Base-by-base conservation (phyloP, 169 alveolate genomes). In the Cryptosporidium sp. region DNA sequence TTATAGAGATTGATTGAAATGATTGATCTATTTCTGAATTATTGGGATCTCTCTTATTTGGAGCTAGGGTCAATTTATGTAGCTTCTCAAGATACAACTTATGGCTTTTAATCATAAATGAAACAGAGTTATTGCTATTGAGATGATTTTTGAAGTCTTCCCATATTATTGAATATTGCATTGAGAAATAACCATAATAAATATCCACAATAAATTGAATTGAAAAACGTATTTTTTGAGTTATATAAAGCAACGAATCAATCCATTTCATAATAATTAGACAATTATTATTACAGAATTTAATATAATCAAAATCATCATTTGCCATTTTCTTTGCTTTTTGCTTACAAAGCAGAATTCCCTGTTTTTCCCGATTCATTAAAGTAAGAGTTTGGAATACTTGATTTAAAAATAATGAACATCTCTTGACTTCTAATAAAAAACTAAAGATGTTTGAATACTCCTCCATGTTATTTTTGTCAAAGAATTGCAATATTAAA, bases 371-470 rank as follows among this genome's bases (percentile, higher is more conserved):
- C 14, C 75, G n/a, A 37, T 80, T 42, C 31, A 65, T 14, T 21
- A 12, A 12, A 23, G 48, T 60, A 18, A 80, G 29, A 1, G 21
- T 37, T 29, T 65, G 89, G 62, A 80, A 80, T 35, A 45, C 65
- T 42, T 80, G 73, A 33, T 80, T 80, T n/a, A 80, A 18, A 65
- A 80, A 65, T 37, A 80, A 58, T 10, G 89, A 61, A 26, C 69
- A 61, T n/a, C 89, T 60, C 53, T 80, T 80, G 3, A 65, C 65
- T 80, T 80, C 89, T 31, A 80, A 53, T 18, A 80, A 31, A 44
- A 62, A 62, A 18, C 75, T 65, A 42, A 80, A 80, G 14, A 80
- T 62, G 4, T 5, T 9, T 39, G 89, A 80, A 65, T 80, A 80
- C 0, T 37, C 56, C 42, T 80, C 89, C 69, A 80, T 23, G 60